Base-by-base conservation (phyloP, 768 basidiomycete genomes). In the Trametes punicea region DNA sequence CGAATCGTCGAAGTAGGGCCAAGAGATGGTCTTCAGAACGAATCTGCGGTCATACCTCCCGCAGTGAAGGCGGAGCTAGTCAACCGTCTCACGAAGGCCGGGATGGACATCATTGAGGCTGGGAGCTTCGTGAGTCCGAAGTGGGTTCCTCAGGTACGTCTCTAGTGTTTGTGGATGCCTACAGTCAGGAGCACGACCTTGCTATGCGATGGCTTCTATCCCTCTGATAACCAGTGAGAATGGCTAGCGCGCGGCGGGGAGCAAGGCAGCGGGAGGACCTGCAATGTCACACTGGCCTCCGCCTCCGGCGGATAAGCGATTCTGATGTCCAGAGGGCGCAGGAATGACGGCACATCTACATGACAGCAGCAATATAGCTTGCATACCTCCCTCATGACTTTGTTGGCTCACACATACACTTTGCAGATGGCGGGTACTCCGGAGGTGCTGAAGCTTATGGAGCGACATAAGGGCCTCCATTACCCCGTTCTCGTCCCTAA, bases 81-180 rank as follows among this genome's bases (percentile, higher is more conserved):
- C 53, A 81, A 90, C 59, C 75, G 85, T 13, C 81, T 98, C 10
- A 81, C 80, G 2, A 68, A 67, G 16, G 85, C 90, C 9, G 93
- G 92, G 0, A 67, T 84, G 62, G 74, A 75, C 57, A 81, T 75
- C 53, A 86, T 95, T 61, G 93, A 95, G 70, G 82, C 83, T 0
- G 93, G 93, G 6, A 92, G 90, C 67, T 93, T 96, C 67, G 93
- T 95, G 55, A 90, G 90, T 69, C 89, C 90, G 0, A 93, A 93
- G 71, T 92, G 92, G 88, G 88, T 95, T 23, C 93, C 93, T 0
- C 93, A 95, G 81, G 93, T 84, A 55, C 70, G 65, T n/a, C 13
- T 29, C 30, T 29, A 47, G 15, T 18, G 15, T 27, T 21, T 47
- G 13, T 5, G n/a, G 2, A 3, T n/a, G n/a, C n/a, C n/a, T n/a